Evolutionary conservation across 148 eudicot species (phyloP), one percentile per base, ranked within the genome.

Genomic region (Beta vulgaris): DNA sequence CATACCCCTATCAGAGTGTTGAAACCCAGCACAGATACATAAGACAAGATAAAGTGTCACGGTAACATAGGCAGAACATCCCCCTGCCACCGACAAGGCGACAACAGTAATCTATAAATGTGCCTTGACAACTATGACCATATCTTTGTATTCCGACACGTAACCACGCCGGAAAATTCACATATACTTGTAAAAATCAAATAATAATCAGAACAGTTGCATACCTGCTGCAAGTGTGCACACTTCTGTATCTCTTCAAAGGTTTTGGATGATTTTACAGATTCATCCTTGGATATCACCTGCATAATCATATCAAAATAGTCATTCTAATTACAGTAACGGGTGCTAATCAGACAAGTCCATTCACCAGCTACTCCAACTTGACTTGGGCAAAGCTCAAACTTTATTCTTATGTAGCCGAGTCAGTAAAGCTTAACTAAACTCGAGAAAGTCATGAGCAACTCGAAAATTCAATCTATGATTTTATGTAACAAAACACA

Each of bases 261-360:
- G 73, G 78, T 85, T 81, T 87, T 88, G 12, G 98, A 92, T 37
- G 98, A 83, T 85, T 94, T 94, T 32, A 94, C 98, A 36, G 96
- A 91, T 82, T 94, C 97, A 65, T 94, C 98, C 87, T 94, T 94
- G 63, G 98, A 94, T 76, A 94, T 94, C 14, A 94, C 98, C 98
- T 94, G 84, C 66, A 86, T 29, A 71, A 31, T 74, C 10, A 72
- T 19, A 21, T 59, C 48, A 61, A 7, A 70, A 39, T 9, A 34
- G n/a, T n/a, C n/a, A n/a, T n/a, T n/a, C n/a, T n/a, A n/a, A n/a
- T n/a, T n/a, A n/a, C n/a, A n/a, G n/a, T n/a, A n/a, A n/a, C n/a
- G n/a, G n/a, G n/a, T n/a, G n/a, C n/a, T 1, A 31, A 32, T 49
- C 64, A 75, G 8, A 5, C 54, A 13, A 28, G 7, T 29, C 62